These are phyloP conservation scores for Rhazya stricta DNA, from an alignment of 257 asterid species.

Conservation along the genomic window DNA sequence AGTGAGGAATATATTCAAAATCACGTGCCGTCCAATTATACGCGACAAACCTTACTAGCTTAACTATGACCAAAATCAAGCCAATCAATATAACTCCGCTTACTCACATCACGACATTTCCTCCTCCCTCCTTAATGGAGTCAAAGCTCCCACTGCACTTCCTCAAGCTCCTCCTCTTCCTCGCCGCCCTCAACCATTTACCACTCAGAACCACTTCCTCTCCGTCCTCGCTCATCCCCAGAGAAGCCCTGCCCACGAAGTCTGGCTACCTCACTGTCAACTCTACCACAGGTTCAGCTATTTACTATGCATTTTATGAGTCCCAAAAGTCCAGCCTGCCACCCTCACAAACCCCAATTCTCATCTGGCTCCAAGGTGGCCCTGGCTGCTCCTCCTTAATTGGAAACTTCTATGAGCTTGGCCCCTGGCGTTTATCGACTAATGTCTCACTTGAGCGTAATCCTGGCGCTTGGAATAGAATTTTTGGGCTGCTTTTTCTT, in stretches of 20 bases:
- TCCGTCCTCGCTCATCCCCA: constrained; percentile 59
- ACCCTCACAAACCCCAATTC: constrained; percentile 42
- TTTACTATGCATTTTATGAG: constrained; percentile 73
- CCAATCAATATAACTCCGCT: too few relatives aligned
- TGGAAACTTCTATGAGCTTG: constrained; percentile 65
- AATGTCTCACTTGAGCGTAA: constrained; percentile 34
- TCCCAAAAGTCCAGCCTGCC: constrained; percentile 33
- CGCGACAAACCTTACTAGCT: too few relatives aligned
- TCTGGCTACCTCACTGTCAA: too few relatives aligned
- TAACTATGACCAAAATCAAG: too few relatives aligned
- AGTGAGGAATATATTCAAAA: too few relatives aligned
- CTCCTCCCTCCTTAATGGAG: too few relatives aligned
- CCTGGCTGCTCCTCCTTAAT: constrained; percentile 80
- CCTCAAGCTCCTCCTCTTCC: constrained; percentile 32
- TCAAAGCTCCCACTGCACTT: not conserved
- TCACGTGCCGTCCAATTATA: too few relatives aligned
- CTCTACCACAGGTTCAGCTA: constrained; percentile 59
- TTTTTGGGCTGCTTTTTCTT: constrained; percentile 61
- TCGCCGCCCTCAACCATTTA: constrained; percentile 22
- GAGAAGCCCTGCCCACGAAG: constrained; percentile 58
- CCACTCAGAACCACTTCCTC: constrained; percentile 22
- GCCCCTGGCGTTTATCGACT: constrained; percentile 54
- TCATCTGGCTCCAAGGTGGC: constrained; percentile 87
- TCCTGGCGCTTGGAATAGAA: constrained; percentile 61
- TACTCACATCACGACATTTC: too few relatives aligned